Evolutionary conservation across 768 basidiomycete species (phyloP), one percentile per base, ranked within the genome.

Genomic region (Psilocybe tampanensis): DNA sequence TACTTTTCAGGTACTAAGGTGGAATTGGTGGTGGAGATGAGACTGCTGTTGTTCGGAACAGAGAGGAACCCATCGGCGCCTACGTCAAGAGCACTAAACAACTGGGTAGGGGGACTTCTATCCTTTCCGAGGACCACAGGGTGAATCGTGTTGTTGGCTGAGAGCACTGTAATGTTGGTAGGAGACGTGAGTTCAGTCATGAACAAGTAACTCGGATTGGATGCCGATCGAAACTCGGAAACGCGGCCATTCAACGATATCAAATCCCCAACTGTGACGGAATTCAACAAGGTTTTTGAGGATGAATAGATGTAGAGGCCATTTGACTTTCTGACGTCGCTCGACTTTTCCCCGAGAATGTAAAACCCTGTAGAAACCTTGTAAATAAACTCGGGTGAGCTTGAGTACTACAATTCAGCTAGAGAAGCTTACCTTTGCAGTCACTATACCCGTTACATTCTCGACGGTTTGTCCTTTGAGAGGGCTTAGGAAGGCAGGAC

Each of bases 31-130:
- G 61, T 61, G 50, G 81, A 77, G 24, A 85, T 65, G 17, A 68
- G 76, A 45, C 74, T 80, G 15, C 72, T 67, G 60, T 86, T 86
- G 64, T 80, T 83, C 11, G 86, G 86, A 1, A 79, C 74, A 8
- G 80, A 79, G 2, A 86, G 72, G 68, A 79, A 84, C 0, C 84
- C 83, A 68, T 85, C 85, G 0, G 66, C 61, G 4, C 83, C 84
- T 19, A 63, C 61, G 61, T 87, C 86, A 13, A 84, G 70, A n/a
- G 75, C 66, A 22, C 80, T 79, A 29, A 82, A 72, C 11, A 73
- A 65, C 42, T 76, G 74, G 3, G 76, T 83, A 0, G 85, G 85
- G 2, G 85, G 86, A 11, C 63, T 75, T 52, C 83, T 75, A 59
- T 85, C 80, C 47, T 69, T 68, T 9, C 84, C 84, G 13, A 87